Evolutionary conservation across 139 green algal species (phyloP), one percentile per base, ranked within the genome.

Genomic region (Picochlorum sp.): DNA sequence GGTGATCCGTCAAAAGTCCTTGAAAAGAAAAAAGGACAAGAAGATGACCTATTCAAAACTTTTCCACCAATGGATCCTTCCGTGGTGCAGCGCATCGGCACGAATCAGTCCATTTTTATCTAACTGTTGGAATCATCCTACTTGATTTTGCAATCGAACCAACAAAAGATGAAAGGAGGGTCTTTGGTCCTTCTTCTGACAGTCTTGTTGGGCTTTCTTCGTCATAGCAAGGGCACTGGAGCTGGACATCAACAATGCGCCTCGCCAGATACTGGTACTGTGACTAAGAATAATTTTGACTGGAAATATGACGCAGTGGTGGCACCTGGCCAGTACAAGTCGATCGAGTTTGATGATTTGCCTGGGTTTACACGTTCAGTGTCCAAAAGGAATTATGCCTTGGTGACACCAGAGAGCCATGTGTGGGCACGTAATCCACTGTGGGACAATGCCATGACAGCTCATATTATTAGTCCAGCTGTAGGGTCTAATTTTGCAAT

Each of bases 291-390:
- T 52, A 20, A 7, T 8, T 59, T 45, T 18, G 60, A 49, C 18
- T 77, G 61, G 68, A 56, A 79, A 20, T 79, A 79, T 66, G 38
- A 24, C n/a, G 23, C 38, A 4, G 1, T 80, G 10, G 49, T 80
- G n/a, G 20, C 69, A 24, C 24, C 66, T 3, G 24, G 3, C 3
- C 30, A 63, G 6, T 69, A 82, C 30, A 49, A 41, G 16, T 51
- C 59, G 9, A 76, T 80, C 9, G 7, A 15, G 4, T 80, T 80
- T 32, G 56, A 74, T 23, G 84, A 95, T 58, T 74, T 97, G 20
- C 91, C 91, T 4, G 91, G 91, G 6, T 97, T 92, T 73, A 97
- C 85, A 1, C 77, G 91, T 21, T 92, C 81, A 51, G 69, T 84
- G 5, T 90, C 92, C 61, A 30, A 41, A 13, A 58, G 69, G 3